Conservation (phyloP, 1,139 yeast genomes). For the Yamadazyma jaroonii region DNA sequence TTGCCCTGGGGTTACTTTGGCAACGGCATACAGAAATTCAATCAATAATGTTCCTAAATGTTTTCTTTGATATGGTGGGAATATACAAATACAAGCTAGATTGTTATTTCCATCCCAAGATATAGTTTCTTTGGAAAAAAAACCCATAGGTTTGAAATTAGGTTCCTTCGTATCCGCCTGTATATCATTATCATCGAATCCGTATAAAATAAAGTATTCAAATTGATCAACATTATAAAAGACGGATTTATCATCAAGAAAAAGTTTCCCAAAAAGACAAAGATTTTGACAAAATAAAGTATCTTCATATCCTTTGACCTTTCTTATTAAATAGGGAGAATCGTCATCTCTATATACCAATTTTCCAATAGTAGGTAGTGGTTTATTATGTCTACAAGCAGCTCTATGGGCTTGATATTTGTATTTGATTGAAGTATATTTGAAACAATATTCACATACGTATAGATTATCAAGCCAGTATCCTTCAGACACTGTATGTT, state of each 20-base stretch:
- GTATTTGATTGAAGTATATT: constrained; percentile 53
- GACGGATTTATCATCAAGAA: constrained; percentile 87
- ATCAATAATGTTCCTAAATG: constrained; percentile 77
- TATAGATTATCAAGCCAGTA: constrained; percentile 60
- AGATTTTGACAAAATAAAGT: constrained; percentile 76
- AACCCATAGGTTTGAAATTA: constrained; percentile 68
- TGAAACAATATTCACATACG: constrained; percentile 83
- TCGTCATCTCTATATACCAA: constrained; percentile 63
- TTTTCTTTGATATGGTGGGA: constrained; percentile 86
- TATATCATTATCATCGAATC: constrained; percentile 28
- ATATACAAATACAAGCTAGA: constrained; percentile 83
- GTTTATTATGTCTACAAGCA: constrained; percentile 40
- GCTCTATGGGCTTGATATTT: constrained; percentile 41
- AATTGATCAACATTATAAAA: constrained; percentile 76
- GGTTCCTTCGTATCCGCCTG: constrained; percentile 11
- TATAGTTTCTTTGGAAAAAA: constrained; percentile 81
- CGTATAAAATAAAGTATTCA: constrained; percentile 75
- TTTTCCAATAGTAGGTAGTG: constrained; percentile 52
- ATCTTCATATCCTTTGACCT: constrained; percentile 62
- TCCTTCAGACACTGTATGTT: constrained; percentile 1
- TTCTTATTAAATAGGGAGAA: constrained; percentile 49
- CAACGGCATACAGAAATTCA: constrained; percentile 76
- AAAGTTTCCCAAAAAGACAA: constrained; percentile 81
- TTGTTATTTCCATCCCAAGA: constrained; percentile 81
- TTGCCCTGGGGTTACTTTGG: constrained; percentile 49